Evolutionary conservation across 441 rosid species (phyloP).

Genomic region (Erysimum cheiri): DNA sequence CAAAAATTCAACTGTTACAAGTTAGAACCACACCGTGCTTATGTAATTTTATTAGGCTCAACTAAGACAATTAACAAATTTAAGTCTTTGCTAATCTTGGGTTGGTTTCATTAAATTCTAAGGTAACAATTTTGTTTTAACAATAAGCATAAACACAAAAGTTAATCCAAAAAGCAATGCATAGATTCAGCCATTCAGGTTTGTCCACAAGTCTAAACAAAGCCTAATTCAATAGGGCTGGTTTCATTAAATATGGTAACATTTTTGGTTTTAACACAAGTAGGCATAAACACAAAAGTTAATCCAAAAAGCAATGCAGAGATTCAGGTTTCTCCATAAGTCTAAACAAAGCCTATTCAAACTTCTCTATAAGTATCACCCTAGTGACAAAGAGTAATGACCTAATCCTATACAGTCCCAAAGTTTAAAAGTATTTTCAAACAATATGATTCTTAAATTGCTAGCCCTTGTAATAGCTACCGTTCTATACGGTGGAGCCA

Average conservation of each 20-base stretch:
- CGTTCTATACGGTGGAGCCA: slow-evolving; percentile 41
- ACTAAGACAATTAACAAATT: background rate
- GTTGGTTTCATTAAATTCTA: background rate
- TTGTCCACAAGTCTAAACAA: background rate
- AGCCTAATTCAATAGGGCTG: background rate
- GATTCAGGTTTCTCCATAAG: background rate
- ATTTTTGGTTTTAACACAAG: background rate
- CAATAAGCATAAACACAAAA: background rate
- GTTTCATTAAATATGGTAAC: background rate
- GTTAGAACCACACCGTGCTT: background rate
- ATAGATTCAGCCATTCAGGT: background rate
- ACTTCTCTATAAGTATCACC: background rate
- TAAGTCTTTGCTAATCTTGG: background rate
- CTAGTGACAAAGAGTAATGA: too few relatives aligned
- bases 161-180: slow-evolving; percentile 25
- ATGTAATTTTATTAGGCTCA: background rate
- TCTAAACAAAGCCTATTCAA: background rate
- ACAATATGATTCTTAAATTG: slow-evolving; percentile 1
- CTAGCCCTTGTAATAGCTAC: slow-evolving; percentile 26
- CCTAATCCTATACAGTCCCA: background rate
- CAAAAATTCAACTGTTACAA: background rate
- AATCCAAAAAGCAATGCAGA: slow-evolving; percentile 11
- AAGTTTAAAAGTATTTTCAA: background rate
- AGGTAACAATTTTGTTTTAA: background rate
- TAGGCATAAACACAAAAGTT: background rate